Conservation (phyloP, 352 stramenopile species). For the Phytopythium aichiense region DNA sequence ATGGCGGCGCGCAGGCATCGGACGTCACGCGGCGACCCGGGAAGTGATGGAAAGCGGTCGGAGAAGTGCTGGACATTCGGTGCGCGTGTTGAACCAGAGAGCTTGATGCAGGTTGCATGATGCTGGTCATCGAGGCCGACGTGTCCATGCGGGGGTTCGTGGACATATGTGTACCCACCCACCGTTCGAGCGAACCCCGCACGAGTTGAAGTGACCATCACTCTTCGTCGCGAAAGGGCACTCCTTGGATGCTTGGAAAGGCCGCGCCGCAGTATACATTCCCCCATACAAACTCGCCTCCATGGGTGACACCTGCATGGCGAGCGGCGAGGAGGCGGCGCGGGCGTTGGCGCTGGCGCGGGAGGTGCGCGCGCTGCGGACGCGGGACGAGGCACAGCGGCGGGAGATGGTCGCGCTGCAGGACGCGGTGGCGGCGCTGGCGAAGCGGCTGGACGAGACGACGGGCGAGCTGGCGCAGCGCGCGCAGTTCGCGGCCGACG, state of each 20-base stretch:
- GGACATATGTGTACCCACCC: too few species aligned
- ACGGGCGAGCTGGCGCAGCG: conserved; percentile 52
- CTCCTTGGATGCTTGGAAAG: not conserved
- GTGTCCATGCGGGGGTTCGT: too few species aligned
- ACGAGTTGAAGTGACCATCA: conserved; percentile 3
- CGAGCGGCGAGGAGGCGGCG: conserved; percentile 7
- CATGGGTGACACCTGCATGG: not conserved
- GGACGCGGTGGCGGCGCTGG: conserved; percentile 33
- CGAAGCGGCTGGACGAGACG: conserved; percentile 42
- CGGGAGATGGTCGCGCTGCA: conserved; percentile 31
- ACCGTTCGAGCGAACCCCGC: not conserved
- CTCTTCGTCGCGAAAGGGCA: not conserved
- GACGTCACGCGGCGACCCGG: not conserved
- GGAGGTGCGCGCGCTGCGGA: conserved; percentile 31
- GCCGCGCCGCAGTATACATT: not conserved
- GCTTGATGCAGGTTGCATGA: too few species aligned
- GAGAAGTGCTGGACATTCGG: too few species aligned
- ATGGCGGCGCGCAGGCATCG: not conserved
- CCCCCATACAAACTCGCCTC: not conserved
- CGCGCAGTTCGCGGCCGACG: conserved; percentile 45
- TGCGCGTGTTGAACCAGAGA: too few species aligned
- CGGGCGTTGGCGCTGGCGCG: conserved; percentile 28
- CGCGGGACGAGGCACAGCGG: conserved; percentile 27
- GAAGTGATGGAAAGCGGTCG: too few species aligned
- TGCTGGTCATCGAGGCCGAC: too few species aligned